Evolutionary conservation across 495 filamentous ascomycete species (phyloP).

Genomic region (Hypoxylon lienhwacheense): DNA sequence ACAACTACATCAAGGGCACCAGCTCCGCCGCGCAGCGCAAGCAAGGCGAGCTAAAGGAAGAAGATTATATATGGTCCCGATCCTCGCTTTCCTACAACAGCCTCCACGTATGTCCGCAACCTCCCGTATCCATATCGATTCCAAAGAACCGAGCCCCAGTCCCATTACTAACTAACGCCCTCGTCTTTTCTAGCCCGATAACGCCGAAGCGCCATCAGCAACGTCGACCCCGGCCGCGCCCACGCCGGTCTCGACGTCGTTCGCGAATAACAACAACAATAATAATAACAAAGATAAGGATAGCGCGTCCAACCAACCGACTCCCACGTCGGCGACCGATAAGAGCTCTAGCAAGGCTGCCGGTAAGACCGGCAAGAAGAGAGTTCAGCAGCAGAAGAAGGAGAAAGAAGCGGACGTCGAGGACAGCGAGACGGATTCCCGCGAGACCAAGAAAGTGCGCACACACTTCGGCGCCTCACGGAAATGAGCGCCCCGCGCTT

Average conservation of each 20-base stretch:
- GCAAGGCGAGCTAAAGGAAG: conserved; percentile 53
- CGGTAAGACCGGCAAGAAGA: conserved; percentile 32
- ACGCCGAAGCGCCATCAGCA: conserved; percentile 42
- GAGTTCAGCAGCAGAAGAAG: conserved; percentile 49
- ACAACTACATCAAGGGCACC: conserved; percentile 91
- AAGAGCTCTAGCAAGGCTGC: conserved; percentile 31
- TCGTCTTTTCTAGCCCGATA: conserved; percentile 41
- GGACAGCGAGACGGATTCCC: conserved; percentile 55
- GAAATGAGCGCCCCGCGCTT: conserved; percentile 42
- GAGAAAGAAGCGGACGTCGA: conserved; percentile 44
- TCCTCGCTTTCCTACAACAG: conserved; percentile 61
- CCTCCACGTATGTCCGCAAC: conserved; percentile 42
- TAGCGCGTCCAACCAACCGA: conserved; percentile 47
- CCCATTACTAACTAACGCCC: conserved; percentile 8
- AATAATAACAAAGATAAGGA: conserved; percentile 33
- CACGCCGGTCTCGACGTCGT: conserved; percentile 52
- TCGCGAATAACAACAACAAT: no score
- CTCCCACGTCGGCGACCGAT: conserved; percentile 49
- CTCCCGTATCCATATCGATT: neutral
- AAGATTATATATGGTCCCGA: conserved; percentile 60
- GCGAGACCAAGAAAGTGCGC: conserved; percentile 53
- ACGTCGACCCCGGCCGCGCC: conserved; percentile 49
- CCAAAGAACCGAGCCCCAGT: neutral
- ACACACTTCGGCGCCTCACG: conserved; percentile 54
- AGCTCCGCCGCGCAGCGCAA: conserved; percentile 51